These are phyloP conservation scores for Pseudomicrostroma phylloplanum DNA, from an alignment of 1,284 basidiomycete species.

Conservation along the genomic window DNA sequence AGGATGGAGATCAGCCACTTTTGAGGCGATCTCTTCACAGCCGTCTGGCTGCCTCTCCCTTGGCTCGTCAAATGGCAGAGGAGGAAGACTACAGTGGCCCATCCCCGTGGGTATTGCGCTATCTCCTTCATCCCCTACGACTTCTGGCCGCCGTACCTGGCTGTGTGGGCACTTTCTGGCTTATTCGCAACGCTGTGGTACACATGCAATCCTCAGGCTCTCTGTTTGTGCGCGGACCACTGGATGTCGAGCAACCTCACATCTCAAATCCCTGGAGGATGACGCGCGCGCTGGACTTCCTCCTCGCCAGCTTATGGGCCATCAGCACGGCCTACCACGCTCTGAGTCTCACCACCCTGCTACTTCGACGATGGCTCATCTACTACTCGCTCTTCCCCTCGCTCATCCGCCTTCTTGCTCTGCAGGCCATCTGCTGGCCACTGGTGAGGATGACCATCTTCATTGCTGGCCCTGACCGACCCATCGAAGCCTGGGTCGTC, in stretches of 20 bases:
- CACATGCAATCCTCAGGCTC: conserved; percentile 2
- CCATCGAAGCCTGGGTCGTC: conserved; percentile 69
- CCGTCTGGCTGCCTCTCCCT: not conserved
- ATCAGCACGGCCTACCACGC: conserved; percentile 75
- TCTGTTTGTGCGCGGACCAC: not conserved
- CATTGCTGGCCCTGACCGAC: conserved; percentile 63
- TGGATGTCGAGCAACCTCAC: not conserved
- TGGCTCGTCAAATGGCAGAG: not conserved
- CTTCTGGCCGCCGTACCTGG: conserved; percentile 47
- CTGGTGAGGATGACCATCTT: conserved; percentile 70
- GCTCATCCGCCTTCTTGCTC: conserved; percentile 70
- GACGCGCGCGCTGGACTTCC: conserved; percentile 32
- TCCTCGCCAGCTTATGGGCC: conserved; percentile 31
- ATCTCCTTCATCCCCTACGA: conserved; percentile 37
- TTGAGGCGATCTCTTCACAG: too few species aligned
- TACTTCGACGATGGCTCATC: conserved; percentile 67
- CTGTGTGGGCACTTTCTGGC: conserved; percentile 40
- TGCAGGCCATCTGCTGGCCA: conserved; percentile 80
- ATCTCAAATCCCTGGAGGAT: not conserved
- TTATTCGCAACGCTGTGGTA: conserved; percentile 29
- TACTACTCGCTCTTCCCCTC: conserved; percentile 75
- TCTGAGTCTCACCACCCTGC: conserved; percentile 68
- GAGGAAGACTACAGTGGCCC: not conserved
- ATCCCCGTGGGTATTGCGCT: not conserved
- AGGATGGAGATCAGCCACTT: too few species aligned